A percentile compares a stretch with the other conserved stretches of the same genome.
Conservation (phyloP, 2,329 filamentous ascomycete genomes). For the Hirsutella minnesotensis region DNA sequence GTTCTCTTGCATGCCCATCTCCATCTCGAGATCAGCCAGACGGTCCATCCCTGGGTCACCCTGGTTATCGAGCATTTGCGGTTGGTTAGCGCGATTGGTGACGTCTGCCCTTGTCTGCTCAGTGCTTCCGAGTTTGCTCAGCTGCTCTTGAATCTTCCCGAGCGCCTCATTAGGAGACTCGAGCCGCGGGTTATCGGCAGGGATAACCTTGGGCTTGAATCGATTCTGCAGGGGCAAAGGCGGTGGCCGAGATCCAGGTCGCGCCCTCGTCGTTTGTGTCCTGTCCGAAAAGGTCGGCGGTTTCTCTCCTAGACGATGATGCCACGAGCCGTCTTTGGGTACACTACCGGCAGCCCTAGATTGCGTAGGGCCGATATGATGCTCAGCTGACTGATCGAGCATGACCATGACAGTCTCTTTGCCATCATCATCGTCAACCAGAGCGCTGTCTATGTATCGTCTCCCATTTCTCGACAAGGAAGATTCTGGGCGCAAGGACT, state of each 20-base stretch:
- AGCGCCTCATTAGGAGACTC: slow-evolving; percentile 39
- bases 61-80: not conserved
- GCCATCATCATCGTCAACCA: slow-evolving; percentile 13
- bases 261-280: slow-evolving; percentile 28
- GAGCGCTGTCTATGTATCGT: not conserved
- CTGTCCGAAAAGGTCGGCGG: slow-evolving; percentile 47
- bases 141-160: slow-evolving; percentile 37
- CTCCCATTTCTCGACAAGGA: not conserved
- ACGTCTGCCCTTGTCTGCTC: not conserved
- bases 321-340: slow-evolving; percentile 25
- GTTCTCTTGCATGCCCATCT: slow-evolving; percentile 48
- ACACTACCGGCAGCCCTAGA: slow-evolving; percentile 6
- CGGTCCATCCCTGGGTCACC: slow-evolving; percentile 31
- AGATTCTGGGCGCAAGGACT: not conserved
- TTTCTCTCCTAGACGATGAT: slow-evolving; percentile 45
- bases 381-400: slow-evolving; percentile 23
- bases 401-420: slow-evolving; percentile 30
- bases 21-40: slow-evolving; percentile 46
- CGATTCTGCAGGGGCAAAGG: slow-evolving; percentile 38
- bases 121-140: slow-evolving; percentile 31
- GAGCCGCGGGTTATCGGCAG: slow-evolving; percentile 37
- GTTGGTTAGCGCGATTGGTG: not conserved
- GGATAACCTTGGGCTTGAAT: slow-evolving; percentile 30
- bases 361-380: slow-evolving; percentile 4
- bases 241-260: slow-evolving; percentile 44